Evolutionary conservation across 2,329 filamentous ascomycete genomes (phyloP), one percentile per base, ranked within the genome.

Genomic region (Lasiodiplodia gonubiensis): DNA sequence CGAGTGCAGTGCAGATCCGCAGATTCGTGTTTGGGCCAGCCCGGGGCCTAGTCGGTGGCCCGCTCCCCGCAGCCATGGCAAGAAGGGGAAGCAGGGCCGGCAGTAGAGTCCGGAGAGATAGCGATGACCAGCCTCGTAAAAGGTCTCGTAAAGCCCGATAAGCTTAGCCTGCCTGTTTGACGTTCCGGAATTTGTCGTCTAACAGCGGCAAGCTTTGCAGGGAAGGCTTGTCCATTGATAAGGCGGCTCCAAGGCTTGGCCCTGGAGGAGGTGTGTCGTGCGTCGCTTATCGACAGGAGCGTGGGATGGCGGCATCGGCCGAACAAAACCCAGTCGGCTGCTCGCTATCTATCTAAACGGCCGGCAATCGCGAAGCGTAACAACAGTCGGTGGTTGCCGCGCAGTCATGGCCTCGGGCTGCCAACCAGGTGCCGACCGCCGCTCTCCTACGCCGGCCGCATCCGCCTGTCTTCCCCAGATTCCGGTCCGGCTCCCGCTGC

Each of bases 11-110:
- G 52, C 46, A 21, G 53, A 59, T 66, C 64, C 39, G 64, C 53
- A 52, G 54, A 66, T 59, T 66, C 42, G 64, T 53, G 30, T 51
- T 46, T 54, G 64, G 64, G 64, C 64, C 64, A 59, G 42, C 11
- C 27, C 21, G n/a, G 27, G 59, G 59, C 59, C 46, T 63, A 51
- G 59, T n/a, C 25, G 27, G 42, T 33, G 30, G 30, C 30, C 30
- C 30, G 30, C 30, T 33, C 30, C 30, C 30, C 63, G 12, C 25
- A 6, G 27, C 8, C 16, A 23, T 33, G 30, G 14, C 64, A 49
- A 30, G 63, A 54, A 54, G 27, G 16, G 63, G 49, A 54, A 65
- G 48, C 42, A 57, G 12, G 30, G 53, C 64, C 64, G 64, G 52
- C 52, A 63, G 27, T 39, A 21, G 59, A 61, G 59, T 27, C 42